Evolutionary conservation across 306 rosid genomes (phyloP), one percentile per base, ranked within the genome.

Genomic region (Vigna mungo): DNA sequence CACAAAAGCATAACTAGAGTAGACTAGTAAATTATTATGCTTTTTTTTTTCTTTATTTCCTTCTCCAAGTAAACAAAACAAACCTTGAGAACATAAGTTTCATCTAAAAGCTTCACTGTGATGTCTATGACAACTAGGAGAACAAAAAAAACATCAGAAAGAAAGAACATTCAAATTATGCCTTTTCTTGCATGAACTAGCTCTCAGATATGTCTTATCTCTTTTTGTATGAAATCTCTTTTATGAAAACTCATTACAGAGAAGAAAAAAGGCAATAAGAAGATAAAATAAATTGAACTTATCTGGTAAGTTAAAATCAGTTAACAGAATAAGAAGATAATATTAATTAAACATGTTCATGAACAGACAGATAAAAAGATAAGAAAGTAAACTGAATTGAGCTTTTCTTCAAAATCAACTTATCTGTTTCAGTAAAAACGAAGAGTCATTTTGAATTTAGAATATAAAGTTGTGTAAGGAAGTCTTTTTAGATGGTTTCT

Each of bases 91-190:
- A 87, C 88, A 74, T 51, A 80, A 78, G 95, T 87, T 74, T 89
- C 97, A 73, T 94, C 95, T 0, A 89, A 89, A 79, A 94, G 97
- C 86, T 85, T 87, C 85, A 94, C 86, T 39, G 93, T 87, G 88
- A 94, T 80, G 44, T 94, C 97, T 84, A 90, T 77, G 39, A 89
- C 93, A 66, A 89, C 92, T 0, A 97, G 98, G 82, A 94, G 98
- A 87, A 90, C 98, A 92, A 92, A 89, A 85, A 18, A 56, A 5
- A 64, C 37, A 54, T 46, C 16, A 34, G 37, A 39, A 7, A 43
- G 18, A 2, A 67, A 51, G 47, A 66, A 52, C 20, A 34, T 36
- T 17, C 2, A 39, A 53, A 52, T 52, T 72, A 51, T 6, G 16
- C 63, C 0, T 39, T 20, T 63, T 62, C n/a, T 21, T 20, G 6